These are phyloP conservation scores for Candida succiphila DNA, from an alignment of 805 yeast species.

Conservation along the genomic window DNA sequence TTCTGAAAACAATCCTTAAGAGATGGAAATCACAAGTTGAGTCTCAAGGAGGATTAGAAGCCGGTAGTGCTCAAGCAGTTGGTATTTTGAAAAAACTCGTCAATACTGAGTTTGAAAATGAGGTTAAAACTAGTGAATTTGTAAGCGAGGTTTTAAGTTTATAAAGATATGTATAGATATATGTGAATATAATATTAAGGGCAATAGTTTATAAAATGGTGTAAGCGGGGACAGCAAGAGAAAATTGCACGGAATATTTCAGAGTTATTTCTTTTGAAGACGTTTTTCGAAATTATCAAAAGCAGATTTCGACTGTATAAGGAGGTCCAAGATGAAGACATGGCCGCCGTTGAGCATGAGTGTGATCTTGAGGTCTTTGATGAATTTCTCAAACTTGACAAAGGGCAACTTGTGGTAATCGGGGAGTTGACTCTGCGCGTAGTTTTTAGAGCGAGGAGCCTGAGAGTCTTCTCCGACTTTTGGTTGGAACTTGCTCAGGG, in stretches of 20 bases:
- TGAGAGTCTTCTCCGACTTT: constrained; percentile 1
- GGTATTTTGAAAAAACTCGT: constrained; percentile 27
- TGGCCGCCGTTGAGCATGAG: constrained; percentile 47
- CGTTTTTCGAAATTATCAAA: constrained; percentile 33
- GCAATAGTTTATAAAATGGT: too few relatives aligned
- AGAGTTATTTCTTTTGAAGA: constrained; percentile 5
- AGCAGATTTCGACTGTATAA: constrained; percentile 37
- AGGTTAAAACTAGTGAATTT: constrained; percentile 25
- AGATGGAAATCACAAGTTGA: constrained; percentile 43
- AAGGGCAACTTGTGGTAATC: constrained; percentile 4
- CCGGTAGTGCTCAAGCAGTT: constrained; percentile 29
- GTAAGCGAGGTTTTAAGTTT: constrained; percentile 25
- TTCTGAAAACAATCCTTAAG: constrained; percentile 37
- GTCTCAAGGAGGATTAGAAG: constrained; percentile 31
- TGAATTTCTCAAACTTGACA: constrained; percentile 22
- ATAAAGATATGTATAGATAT: not conserved
- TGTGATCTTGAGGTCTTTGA: constrained; percentile 31
- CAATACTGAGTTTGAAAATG: constrained; percentile 10
- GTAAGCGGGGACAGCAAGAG: too few relatives aligned
- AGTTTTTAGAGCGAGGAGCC: not conserved
- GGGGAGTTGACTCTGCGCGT: constrained; percentile 3
- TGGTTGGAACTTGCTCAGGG: constrained; percentile 25
- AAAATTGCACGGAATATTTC: too few relatives aligned
- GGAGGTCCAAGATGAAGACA: constrained; percentile 46
- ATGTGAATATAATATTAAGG: too few relatives aligned